Conservation (phyloP, 345 rosid genomes). For the Eucalyptus tenuipes region DNA sequence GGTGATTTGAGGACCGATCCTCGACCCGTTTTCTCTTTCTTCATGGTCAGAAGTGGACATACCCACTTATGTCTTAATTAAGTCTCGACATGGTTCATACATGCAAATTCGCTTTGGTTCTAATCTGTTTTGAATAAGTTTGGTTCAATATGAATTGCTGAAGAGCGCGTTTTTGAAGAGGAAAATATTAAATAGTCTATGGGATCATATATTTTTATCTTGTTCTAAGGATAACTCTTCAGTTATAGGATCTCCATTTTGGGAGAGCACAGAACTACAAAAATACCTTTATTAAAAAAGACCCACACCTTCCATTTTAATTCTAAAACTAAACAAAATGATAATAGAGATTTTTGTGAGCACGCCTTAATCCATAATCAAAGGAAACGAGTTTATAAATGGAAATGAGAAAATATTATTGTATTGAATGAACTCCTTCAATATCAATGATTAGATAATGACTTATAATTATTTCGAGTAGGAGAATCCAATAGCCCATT, state of each 20-base stretch:
- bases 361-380: too few relatives aligned
- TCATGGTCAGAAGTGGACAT: not conserved
- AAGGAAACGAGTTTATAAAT: not conserved
- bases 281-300: not conserved
- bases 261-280: not conserved
- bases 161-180: not conserved
- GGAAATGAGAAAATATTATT: not conserved
- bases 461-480: not conserved
- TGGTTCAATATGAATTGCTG: rapidly evolving
- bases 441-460: not conserved
- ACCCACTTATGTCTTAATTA: not conserved
- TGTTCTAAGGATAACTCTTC: not conserved
- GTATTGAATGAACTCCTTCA: not conserved
- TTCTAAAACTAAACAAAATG: too few relatives aligned
- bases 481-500: not conserved
- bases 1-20: rapidly evolving
- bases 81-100: not conserved
- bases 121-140: not conserved
- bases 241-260: too few relatives aligned
- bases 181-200: not conserved
- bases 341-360: not conserved
- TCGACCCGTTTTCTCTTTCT: rapidly evolving
- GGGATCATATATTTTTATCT: not conserved
- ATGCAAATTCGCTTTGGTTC: not conserved
- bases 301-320: not conserved